phyloP scores from a whole-genome alignment of 495 filamentous ascomycete genomes.

The Cryomyces antarcticus region DNA sequence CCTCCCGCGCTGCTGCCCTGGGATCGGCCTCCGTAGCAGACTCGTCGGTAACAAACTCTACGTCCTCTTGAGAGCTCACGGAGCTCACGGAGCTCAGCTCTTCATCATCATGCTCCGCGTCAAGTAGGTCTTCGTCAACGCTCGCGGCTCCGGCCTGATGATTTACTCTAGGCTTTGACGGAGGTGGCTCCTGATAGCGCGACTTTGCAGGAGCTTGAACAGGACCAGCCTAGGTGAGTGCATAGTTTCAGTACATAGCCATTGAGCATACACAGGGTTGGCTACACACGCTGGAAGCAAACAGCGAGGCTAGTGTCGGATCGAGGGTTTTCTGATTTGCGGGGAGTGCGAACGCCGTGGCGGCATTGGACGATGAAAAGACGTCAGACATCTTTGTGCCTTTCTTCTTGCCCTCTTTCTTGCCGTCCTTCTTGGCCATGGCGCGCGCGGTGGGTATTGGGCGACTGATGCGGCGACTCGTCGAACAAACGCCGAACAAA shows the following conservation, averaged over 20 bases:
- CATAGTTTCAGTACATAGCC: too few species aligned
- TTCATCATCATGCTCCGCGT: background rate
- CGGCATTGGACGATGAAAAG: too few species aligned
- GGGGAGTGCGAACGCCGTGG: slow-evolving; percentile 9
- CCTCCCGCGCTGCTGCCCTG: slow-evolving; percentile 2
- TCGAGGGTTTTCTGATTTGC: slow-evolving; percentile 34
- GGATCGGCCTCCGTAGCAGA: too few species aligned
- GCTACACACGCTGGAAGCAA: slow-evolving; percentile 51
- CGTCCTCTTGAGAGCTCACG: too few species aligned
- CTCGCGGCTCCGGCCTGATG: slow-evolving; percentile 3
- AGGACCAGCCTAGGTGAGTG: slow-evolving; percentile 36
- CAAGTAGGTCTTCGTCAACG: slow-evolving; percentile 5
- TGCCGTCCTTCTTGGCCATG: slow-evolving; percentile 2
- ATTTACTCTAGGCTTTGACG: slow-evolving; percentile 5
- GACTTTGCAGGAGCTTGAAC: slow-evolving; percentile 34
- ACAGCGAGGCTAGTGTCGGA: slow-evolving; percentile 57
- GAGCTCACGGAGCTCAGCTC: too few species aligned
- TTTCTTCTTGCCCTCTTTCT: background rate
- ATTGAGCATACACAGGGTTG: too few species aligned
- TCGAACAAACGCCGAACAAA: too few species aligned
- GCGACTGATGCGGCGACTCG: background rate
- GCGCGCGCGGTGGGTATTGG: background rate
- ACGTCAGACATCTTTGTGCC: background rate
- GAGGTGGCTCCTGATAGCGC: slow-evolving; percentile 23
- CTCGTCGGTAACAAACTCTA: too few species aligned